A percentile compares a stretch with the other conserved stretches of the same genome.
Evolutionary conservation across 306 rosid genomes (phyloP).

Genomic region (Pueraria montana): DNA sequence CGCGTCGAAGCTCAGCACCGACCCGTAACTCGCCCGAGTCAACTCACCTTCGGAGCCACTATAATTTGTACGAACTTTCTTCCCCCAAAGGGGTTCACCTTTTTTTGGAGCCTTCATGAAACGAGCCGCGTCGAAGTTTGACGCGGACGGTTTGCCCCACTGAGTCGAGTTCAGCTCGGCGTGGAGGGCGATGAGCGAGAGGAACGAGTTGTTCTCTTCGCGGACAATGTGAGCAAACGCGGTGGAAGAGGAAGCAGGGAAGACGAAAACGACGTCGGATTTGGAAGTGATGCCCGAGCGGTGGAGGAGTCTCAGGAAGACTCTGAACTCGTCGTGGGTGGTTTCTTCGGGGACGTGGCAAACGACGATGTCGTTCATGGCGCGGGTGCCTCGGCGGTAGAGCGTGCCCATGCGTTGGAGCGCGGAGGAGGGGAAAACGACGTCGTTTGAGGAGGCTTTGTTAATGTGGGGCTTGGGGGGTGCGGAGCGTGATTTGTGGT

Average conservation of each 20-base stretch:
- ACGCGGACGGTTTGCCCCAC: not conserved
- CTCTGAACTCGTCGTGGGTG: slow-evolving; percentile 56
- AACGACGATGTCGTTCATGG: slow-evolving; percentile 75
- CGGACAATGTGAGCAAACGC: slow-evolving; percentile 51
- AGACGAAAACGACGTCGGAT: slow-evolving; percentile 76
- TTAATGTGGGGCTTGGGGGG: not conserved
- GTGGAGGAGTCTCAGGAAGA: slow-evolving; percentile 74
- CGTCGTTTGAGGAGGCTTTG: no score
- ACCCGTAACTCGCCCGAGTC: slow-evolving; percentile 68
- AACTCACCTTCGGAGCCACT: not conserved
- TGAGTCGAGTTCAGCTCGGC: slow-evolving; percentile 46
- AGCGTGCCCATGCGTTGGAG: slow-evolving; percentile 72
- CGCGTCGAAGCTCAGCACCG: slow-evolving; percentile 78
- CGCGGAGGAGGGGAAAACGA: not conserved
- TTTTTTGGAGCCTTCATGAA: slow-evolving; percentile 43
- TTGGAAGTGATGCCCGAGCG: slow-evolving; percentile 72
- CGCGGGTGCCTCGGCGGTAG: slow-evolving; percentile 71
- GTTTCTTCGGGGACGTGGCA: slow-evolving; percentile 69
- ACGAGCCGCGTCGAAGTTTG: slow-evolving; percentile 57
- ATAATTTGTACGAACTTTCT: slow-evolving; percentile 18
- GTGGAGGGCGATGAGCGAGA: slow-evolving; percentile 50
- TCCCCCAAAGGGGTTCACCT: slow-evolving; percentile 81
- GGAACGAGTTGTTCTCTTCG: slow-evolving; percentile 69
- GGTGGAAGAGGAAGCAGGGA: slow-evolving; percentile 36
- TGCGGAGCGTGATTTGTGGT: slow-evolving; percentile 46